Percentiles rank a stretch among this genome's conserved stretches.
Conservation (phyloP, 371 early-diverging fungal genomes). For the Apophysomyces elegans region DNA sequence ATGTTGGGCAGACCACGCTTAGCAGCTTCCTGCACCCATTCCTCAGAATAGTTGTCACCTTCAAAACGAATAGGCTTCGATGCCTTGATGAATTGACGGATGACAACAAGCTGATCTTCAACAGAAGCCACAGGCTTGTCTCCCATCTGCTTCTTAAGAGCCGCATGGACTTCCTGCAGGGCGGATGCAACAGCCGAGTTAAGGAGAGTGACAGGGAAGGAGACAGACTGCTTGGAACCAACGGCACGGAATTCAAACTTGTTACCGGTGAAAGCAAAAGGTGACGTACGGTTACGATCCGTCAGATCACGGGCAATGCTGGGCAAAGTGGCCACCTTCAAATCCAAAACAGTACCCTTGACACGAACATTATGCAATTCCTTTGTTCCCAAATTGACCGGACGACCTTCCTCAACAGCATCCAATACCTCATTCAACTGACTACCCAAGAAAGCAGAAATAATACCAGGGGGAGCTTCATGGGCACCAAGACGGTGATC, state of each 20-base stretch:
- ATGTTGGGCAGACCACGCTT: constrained; percentile 95
- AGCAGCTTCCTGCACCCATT: constrained; percentile 80
- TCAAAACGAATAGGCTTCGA: constrained; percentile 95
- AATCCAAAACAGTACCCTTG: constrained; percentile 89
- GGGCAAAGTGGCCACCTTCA: constrained; percentile 92
- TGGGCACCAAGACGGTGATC: constrained; percentile 95
- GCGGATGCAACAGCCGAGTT: constrained; percentile 93
- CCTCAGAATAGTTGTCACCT: constrained; percentile 92
- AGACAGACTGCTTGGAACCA: constrained; percentile 96
- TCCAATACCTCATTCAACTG: constrained; percentile 89
- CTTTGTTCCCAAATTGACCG: constrained; percentile 67
- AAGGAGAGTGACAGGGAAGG: constrained; percentile 92
- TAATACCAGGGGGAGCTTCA: constrained; percentile 95
- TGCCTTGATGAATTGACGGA: constrained; percentile 79
- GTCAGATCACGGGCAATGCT: constrained; percentile 94
- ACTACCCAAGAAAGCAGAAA: constrained; percentile 92
- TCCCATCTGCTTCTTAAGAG: constrained; percentile 78
- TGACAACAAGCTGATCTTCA: constrained; percentile 88
- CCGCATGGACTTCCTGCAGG: constrained; percentile 73
- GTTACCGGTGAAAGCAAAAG: constrained; percentile 99
- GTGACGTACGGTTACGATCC: constrained; percentile 98
- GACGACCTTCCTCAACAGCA: constrained; percentile 82
- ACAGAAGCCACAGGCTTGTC: constrained; percentile 75
- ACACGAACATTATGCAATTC: constrained; percentile 85
- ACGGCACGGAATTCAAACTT: constrained; percentile 99